Evolutionary conservation across 1,139 yeast species (phyloP).

Genomic region (Hanseniaspora gamundiae): DNA sequence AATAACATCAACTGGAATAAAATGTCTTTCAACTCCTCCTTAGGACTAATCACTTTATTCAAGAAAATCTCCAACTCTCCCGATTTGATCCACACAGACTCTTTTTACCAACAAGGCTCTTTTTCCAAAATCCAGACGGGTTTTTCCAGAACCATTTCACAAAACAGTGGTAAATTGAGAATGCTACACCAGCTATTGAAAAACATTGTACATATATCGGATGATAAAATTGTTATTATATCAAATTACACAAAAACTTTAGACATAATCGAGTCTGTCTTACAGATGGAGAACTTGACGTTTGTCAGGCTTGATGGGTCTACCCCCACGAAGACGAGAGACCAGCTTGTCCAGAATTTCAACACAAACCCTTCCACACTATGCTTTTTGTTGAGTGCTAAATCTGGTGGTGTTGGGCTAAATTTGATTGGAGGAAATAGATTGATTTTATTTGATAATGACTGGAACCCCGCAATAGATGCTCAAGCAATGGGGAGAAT

Average conservation of each 20-base stretch:
- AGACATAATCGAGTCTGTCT: constrained; percentile 55
- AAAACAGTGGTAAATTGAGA: constrained; percentile 40
- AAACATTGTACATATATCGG: constrained; percentile 31
- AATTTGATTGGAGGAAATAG: constrained; percentile 87
- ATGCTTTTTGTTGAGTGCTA: constrained; percentile 72
- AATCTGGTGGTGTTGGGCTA: constrained; percentile 91
- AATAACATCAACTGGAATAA: constrained; percentile 31
- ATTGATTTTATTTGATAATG: constrained; percentile 72
- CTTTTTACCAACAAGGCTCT: constrained; percentile 13
- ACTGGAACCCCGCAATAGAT: constrained; percentile 92
- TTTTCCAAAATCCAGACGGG: background rate
- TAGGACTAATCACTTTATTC: constrained; percentile 61
- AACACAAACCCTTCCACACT: constrained; percentile 36
- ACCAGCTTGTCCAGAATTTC: constrained; percentile 54
- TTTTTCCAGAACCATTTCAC: background rate
- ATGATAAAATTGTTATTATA: constrained; percentile 77
- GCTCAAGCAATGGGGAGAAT: constrained; percentile 93
- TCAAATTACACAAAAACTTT: constrained; percentile 91
- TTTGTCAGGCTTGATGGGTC: constrained; percentile 73
- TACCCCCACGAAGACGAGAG: constrained; percentile 56
- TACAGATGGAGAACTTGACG: constrained; percentile 38
- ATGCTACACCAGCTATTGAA: constrained; percentile 42
- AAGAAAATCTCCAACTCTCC: constrained; percentile 84
- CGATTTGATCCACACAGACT: constrained; percentile 37
- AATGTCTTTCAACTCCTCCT: constrained; percentile 31